Base-by-base conservation (phyloP, 192 early-diverging fungal genomes). In the Entomortierella parvispora region DNA sequence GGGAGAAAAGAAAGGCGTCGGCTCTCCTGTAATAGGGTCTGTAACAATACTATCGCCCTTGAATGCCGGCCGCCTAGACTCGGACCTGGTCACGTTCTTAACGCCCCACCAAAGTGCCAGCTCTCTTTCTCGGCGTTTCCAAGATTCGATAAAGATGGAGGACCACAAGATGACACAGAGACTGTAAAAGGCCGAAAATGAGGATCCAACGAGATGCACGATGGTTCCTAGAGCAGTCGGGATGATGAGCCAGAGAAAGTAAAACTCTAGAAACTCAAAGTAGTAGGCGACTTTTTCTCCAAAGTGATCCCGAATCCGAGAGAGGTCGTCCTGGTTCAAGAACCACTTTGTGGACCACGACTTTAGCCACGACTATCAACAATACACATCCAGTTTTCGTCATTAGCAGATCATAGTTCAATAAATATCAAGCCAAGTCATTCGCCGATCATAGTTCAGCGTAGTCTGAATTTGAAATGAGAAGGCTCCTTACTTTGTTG, bases 211-310 rank as follows among this genome's bases (percentile, higher is more conserved):
- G 20, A 88, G 76, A 62, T 89, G 91, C 49, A 85, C 81, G 8
- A 89, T 37, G 15, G 87, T 31, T 6, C 95, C 95, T 7, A 91
- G 56, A 7, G 83, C 82, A 0, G 95, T 75, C 7, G 94, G 94
- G 10, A 85, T 57, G 37, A 87, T 78, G 28, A 98, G 84, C 82
- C 88, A 92, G 11, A 92, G 49, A 51, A 93, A 86, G 84, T 97
- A 98, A 68, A 85, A 92, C 72, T 96, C 93, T 4, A 97, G 75
- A 80, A 96, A 98, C 14, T 94, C 95, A 85, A 98, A 98, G 79
- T 98, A 97, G 81, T 88, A 90, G 18, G 93, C 94, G 45, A 79
- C 81, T 70, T 94, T 92, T 66, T 97, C 95, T 68, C 96, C 96
- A 87, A 94, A 93, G 63, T 94, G 87, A 62, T 91, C 85, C 59